Conservation (phyloP, 2,329 filamentous ascomycete species). For the Neopestalotiopsis sp. region DNA sequence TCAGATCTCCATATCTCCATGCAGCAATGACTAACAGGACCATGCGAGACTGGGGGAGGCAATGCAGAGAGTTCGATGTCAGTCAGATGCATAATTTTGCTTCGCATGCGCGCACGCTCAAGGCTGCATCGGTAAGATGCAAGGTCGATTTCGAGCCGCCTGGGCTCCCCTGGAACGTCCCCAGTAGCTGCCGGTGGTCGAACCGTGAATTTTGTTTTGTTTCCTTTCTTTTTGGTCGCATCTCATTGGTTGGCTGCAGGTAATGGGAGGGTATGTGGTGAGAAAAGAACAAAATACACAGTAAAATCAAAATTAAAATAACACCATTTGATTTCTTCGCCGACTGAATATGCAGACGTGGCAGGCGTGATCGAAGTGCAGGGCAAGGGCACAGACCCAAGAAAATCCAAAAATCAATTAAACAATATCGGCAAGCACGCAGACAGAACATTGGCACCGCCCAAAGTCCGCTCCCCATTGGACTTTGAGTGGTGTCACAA, state of each 20-base stretch:
- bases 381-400: neutral
- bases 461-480: neutral
- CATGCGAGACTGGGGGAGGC: neutral
- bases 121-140: neutral
- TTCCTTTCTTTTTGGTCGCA: neutral
- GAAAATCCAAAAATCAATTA: neutral
- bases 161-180: neutral
- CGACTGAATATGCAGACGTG: constrained; percentile 3
- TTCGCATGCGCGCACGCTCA: neutral
- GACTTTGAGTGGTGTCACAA: neutral
- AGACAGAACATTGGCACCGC: neutral
- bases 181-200: neutral
- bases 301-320: neutral
- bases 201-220: neutral
- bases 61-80: neutral
- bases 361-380: neutral
- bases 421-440: neutral
- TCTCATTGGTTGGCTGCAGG: neutral
- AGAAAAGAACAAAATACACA: no score
- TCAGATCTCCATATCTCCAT: neutral
- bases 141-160: constrained; percentile 1
- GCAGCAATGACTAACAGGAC: neutral
- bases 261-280: neutral
- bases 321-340: neutral
- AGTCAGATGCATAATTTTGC: constrained; percentile 2